These are phyloP conservation scores for Penicillium sp. DNA, from an alignment of 2,329 filamentous ascomycete genomes.

Conservation along the genomic window DNA sequence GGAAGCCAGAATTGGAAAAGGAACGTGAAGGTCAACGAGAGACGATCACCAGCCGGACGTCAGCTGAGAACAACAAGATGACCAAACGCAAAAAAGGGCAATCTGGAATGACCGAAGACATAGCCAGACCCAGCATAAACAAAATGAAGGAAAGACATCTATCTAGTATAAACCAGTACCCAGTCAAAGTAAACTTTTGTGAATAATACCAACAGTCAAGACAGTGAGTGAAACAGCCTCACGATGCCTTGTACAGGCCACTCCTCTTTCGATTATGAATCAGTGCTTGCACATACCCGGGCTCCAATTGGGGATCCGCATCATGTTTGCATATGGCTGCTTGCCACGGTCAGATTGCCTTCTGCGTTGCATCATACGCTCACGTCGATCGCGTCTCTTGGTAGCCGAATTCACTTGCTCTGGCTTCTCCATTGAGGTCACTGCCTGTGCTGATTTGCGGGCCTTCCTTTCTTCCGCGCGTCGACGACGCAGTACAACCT, in stretches of 20 bases:
- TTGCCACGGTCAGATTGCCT: conserved; percentile 9
- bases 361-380: conserved; percentile 27
- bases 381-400: conserved; percentile 29
- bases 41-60: too few relatives aligned
- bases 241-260: not conserved
- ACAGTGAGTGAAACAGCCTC: not conserved
- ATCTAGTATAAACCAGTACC: not conserved
- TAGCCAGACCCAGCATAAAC: not conserved
- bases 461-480: conserved; percentile 2
- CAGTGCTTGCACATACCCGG: conserved; percentile 5
- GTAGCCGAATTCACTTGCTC: conserved; percentile 30
- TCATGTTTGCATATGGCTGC: conserved; percentile 17
- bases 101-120: not conserved
- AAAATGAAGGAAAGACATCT: not conserved
- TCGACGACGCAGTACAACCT: conserved; percentile 4
- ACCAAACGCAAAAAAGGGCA: not conserved
- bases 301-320: conserved; percentile 15
- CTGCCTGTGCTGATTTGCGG: not conserved
- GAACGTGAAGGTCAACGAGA: not conserved
- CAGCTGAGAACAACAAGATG: not conserved
- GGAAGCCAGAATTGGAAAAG: not conserved
- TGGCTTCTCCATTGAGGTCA: not conserved
- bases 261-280: not conserved
- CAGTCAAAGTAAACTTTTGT: not conserved
- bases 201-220: not conserved